These are phyloP conservation scores for Penicillium ochrochloron DNA, from an alignment of 495 filamentous ascomycete species.

Conservation along the genomic window DNA sequence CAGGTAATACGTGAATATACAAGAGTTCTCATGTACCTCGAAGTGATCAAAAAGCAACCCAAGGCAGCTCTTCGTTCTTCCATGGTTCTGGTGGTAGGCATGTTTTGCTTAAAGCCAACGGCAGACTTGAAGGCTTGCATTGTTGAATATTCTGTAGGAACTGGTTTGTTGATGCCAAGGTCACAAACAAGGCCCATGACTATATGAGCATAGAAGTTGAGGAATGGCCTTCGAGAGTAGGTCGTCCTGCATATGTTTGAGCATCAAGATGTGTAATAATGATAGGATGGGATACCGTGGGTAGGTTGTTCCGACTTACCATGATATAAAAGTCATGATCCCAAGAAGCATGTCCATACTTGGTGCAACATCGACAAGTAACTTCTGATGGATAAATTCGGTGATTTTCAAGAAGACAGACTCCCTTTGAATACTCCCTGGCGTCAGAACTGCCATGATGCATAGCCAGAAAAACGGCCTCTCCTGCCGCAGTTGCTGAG, in stretches of 20 bases:
- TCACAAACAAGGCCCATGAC: slow-evolving; percentile 57
- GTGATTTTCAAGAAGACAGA: slow-evolving; percentile 42
- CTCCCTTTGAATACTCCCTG: slow-evolving; percentile 39
- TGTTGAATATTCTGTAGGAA: slow-evolving; percentile 31
- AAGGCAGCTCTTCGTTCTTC: slow-evolving; percentile 59
- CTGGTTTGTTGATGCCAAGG: slow-evolving; percentile 57
- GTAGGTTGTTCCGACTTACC: slow-evolving; percentile 31
- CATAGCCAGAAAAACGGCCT: slow-evolving; percentile 60
- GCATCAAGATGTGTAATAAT: not conserved
- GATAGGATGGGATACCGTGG: not conserved
- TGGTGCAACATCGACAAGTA: slow-evolving; percentile 53
- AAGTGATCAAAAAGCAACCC: slow-evolving; percentile 57
- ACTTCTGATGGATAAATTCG: slow-evolving; percentile 48
- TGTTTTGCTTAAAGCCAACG: slow-evolving; percentile 26
- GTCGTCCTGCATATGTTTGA: slow-evolving; percentile 20
- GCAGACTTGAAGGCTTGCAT: slow-evolving; percentile 34
- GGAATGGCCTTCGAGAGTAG: slow-evolving; percentile 27
- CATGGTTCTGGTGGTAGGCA: slow-evolving; percentile 38
- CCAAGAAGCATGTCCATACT: slow-evolving; percentile 62
- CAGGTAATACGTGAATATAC: not conserved
- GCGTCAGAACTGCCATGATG: slow-evolving; percentile 53
- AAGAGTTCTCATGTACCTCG: slow-evolving; percentile 40
- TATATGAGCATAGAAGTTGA: slow-evolving; percentile 52
- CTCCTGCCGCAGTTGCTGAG: slow-evolving; percentile 47
- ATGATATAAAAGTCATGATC: slow-evolving; percentile 51